Evolutionary conservation across 2,329 filamentous ascomycete genomes (phyloP).

Genomic region (Diaporthe caulivora): DNA sequence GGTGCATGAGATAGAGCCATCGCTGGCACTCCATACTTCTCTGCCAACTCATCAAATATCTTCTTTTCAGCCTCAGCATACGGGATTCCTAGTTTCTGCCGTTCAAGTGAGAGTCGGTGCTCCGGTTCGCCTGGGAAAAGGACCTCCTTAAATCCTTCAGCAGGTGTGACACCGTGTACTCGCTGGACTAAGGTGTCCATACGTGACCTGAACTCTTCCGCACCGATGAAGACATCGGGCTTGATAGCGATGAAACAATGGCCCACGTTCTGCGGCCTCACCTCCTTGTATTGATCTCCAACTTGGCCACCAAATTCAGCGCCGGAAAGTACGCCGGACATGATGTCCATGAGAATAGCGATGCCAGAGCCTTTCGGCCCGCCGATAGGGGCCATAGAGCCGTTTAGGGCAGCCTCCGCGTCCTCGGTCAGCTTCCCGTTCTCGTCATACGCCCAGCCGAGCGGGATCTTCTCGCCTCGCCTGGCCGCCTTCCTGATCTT

Average conservation of each 20-base stretch:
- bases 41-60: slow-evolving; percentile 15
- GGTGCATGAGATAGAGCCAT: not conserved
- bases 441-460: slow-evolving; percentile 43
- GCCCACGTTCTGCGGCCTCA: slow-evolving; percentile 61
- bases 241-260: slow-evolving; percentile 68
- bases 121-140: slow-evolving; percentile 22
- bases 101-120: slow-evolving; percentile 9
- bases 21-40: not conserved
- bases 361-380: slow-evolving; percentile 72
- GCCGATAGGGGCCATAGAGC: slow-evolving; percentile 60
- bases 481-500: slow-evolving; percentile 45
- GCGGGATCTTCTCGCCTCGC: slow-evolving; percentile 44
- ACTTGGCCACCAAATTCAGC: slow-evolving; percentile 70
- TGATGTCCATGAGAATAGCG: slow-evolving; percentile 74
- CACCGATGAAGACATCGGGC: slow-evolving; percentile 64
- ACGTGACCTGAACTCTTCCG: slow-evolving; percentile 63
- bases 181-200: slow-evolving; percentile 42
- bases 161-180: slow-evolving; percentile 29
- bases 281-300: slow-evolving; percentile 66
- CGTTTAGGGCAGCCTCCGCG: slow-evolving; percentile 41
- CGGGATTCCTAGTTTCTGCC: slow-evolving; percentile 7
- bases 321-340: slow-evolving; percentile 69
- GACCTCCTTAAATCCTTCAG: slow-evolving; percentile 19
- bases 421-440: slow-evolving; percentile 43
- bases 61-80: slow-evolving; percentile 20